These are phyloP conservation scores for Saccharomyces hybrid DNA, from an alignment of 1,139 yeast genomes.

Conservation along the genomic window DNA sequence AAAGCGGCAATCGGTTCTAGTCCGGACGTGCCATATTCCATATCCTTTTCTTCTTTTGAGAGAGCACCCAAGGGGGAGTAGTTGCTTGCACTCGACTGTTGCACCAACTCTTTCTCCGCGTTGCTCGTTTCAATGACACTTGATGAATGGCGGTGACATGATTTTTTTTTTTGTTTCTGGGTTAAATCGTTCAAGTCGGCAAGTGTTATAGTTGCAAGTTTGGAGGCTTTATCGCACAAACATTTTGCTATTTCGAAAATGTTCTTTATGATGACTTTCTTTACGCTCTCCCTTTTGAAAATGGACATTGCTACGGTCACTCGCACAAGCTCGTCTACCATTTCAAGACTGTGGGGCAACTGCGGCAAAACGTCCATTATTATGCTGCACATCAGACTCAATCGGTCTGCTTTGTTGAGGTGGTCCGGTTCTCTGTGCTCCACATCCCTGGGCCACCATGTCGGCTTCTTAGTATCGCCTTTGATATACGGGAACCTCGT, in stretches of 20 bases:
- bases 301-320: constrained; percentile 14
- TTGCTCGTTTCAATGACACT: neutral
- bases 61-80: neutral
- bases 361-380: constrained; percentile 17
- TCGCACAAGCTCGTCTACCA: constrained; percentile 13
- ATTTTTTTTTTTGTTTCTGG: neutral
- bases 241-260: constrained; percentile 14
- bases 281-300: constrained; percentile 13
- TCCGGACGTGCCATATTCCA: no score
- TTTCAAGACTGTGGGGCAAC: constrained; percentile 6
- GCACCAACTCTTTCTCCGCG: neutral
- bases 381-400: constrained; percentile 42
- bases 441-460: constrained; percentile 62
- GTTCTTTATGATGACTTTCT: constrained; percentile 10
- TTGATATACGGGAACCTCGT: constrained; percentile 53
- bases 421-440: constrained; percentile 72
- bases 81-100: neutral
- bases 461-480: constrained; percentile 44
- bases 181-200: neutral
- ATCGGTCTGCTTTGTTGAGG: constrained; percentile 49
- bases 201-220: neutral
- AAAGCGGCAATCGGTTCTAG: neutral
- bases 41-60: no score
- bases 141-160: neutral
- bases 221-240: neutral